Evolutionary conservation across 257 asterid species (phyloP).

Genomic region (Verbena officinalis): DNA sequence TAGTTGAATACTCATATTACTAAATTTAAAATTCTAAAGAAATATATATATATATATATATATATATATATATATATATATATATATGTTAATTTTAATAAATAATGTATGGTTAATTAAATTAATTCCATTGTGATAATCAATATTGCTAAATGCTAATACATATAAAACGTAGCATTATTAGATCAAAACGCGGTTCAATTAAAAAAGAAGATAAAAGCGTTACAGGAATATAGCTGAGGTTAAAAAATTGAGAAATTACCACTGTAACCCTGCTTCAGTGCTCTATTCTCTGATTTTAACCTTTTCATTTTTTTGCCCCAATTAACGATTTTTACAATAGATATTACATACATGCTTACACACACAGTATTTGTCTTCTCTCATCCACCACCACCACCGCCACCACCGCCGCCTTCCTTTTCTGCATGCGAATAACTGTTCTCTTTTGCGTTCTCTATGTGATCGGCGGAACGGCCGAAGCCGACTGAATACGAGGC

Average conservation of each 20-base stretch:
- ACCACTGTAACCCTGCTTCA: conserved; percentile 6
- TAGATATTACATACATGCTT: conserved; percentile 27
- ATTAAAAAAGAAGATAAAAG: no score
- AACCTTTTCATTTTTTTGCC: neutral
- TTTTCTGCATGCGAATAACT: conserved; percentile 14
- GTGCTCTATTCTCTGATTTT: neutral
- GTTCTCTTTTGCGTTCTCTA: neutral
- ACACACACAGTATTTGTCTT: conserved; percentile 29
- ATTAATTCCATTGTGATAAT: no score
- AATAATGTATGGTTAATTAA: no score
- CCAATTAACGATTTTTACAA: conserved; percentile 9
- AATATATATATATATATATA: no score
- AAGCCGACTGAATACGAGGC: conserved; percentile 12
- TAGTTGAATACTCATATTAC: no score
- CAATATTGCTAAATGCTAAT: no score
- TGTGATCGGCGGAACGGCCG: conserved; percentile 29
- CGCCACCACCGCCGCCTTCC: conserved; percentile 28
- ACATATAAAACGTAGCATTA: no score
- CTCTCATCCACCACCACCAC: conserved; percentile 34
- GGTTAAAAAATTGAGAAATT: neutral
- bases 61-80: no score
- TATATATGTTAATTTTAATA: no score
- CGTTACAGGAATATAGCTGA: no score
- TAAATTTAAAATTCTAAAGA: no score
- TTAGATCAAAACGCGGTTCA: no score